Evolutionary conservation across 23 red algal genomes (phyloP), one percentile per base, ranked within the genome.

Genomic region (Gracilariopsis chorda): DNA sequence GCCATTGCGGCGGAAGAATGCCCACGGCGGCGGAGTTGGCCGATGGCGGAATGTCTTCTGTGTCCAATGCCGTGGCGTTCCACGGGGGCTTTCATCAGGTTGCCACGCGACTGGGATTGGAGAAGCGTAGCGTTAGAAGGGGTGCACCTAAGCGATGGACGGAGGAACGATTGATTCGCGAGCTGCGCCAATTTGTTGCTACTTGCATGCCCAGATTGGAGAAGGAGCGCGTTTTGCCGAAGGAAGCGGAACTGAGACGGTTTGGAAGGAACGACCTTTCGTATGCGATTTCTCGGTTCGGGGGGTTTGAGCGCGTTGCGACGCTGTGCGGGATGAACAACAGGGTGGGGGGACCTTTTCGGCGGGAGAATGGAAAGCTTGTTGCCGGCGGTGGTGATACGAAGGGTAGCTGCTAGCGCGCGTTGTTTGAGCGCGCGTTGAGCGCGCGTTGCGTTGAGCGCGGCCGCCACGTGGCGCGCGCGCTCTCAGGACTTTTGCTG

Each of bases 261-360:
- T 51, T 61, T 46, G 88, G 88, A 27, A 58, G 88, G 39, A 91
- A 91, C 36, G 88, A 91, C 25, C 76, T 91, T 12, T 82, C 75
- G 30, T 91, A 91, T 34, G 88, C 88, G 11, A 72, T 91, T 41
- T 28, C 28, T 7, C 68, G 71, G 62, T 68, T 82, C 34, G 88
- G 88, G n/a, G 88, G 88, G 6, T 82, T 69, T 43, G 40, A 21
- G 36, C 30, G 19, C 12, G 75, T 82, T 2, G 72, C 74, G 6
- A 36, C 19, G 17, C 19, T 42, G 23, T 56, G 49, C 46, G 88
- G 75, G 5, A 19, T 91, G 74, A 30, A 17, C 12, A 40, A 65
- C 60, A 41, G 55, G 36, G 37, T 46, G 39, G 5, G 67, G 7
- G 67, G 67, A 25, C 67, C 67, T 36, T 73, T 73, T 17, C 67